phyloP scores from a whole-genome alignment of 805 yeast genomes.

The Saccharomycopsis fermentans region DNA sequence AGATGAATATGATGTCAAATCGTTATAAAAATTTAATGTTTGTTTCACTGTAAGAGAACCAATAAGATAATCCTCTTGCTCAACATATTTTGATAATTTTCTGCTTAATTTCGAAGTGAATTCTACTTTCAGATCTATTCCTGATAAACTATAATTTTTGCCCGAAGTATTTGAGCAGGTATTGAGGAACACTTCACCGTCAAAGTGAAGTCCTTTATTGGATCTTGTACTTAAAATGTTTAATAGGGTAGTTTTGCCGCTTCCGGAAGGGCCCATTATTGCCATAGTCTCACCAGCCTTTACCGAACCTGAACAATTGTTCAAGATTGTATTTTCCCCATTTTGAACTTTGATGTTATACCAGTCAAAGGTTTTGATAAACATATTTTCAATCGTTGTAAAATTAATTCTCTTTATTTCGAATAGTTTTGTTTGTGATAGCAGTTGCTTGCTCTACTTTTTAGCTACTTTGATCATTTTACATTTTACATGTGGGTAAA shows the following conservation, averaged over 20 bases:
- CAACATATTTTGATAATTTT: neutral
- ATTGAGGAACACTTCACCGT: conserved; percentile 4
- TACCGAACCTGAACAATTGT: neutral
- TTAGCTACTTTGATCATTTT: neutral
- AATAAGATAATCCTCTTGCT: conserved; percentile 7
- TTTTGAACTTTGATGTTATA: neutral
- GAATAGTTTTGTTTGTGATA: neutral
- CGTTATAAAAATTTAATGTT: neutral
- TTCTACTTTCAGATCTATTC: conserved; percentile 21
- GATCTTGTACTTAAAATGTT: conserved; percentile 50
- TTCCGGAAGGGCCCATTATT: conserved; percentile 74
- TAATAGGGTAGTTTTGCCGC: conserved; percentile 62
- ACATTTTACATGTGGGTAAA: too few species aligned
- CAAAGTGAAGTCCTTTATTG: neutral
- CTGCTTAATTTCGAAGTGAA: neutral
- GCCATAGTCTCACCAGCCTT: conserved; percentile 25
- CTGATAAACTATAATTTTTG: conserved; percentile 30
- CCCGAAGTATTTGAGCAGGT: conserved; percentile 31
- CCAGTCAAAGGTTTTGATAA: neutral
- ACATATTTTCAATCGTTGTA: neutral
- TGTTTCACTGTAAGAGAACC: conserved; percentile 6
- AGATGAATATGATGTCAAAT: neutral
- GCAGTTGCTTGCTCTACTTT: neutral
- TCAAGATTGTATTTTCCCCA: neutral
- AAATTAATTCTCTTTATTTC: neutral